These are phyloP conservation scores for Speleostelium caveatum DNA, from an alignment of 78 protist genomes.

Conservation along the genomic window DNA sequence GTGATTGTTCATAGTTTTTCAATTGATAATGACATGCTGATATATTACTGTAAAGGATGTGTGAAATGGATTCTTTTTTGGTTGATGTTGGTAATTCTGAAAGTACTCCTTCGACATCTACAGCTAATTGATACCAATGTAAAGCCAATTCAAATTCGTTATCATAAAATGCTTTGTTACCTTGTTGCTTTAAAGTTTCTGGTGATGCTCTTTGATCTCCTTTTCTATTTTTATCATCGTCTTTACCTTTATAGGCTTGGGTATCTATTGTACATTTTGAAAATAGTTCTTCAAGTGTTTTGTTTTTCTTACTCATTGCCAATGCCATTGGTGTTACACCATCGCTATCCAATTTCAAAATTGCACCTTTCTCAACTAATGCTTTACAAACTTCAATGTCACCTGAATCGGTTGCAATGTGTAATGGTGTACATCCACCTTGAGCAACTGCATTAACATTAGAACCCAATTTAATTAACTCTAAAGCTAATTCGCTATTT, in stretches of 20 bases:
- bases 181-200: slow-evolving; percentile 42
- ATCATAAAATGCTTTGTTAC: slow-evolving; percentile 45
- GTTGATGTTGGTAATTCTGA: slow-evolving; percentile 6
- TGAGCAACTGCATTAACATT: slow-evolving; percentile 41
- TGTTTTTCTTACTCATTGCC: slow-evolving; percentile 41
- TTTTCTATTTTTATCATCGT: background rate
- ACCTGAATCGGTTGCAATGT: slow-evolving; percentile 29
- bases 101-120: slow-evolving; percentile 48
- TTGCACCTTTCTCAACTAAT: slow-evolving; percentile 48
- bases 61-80: slow-evolving; percentile 11
- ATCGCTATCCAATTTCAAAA: slow-evolving; percentile 32
- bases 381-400: slow-evolving; percentile 27
- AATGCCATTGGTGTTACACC: slow-evolving; percentile 55
- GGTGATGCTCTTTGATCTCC: slow-evolving; percentile 35
- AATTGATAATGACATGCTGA: slow-evolving; percentile 42
- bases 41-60: slow-evolving; percentile 44
- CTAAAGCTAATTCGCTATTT: slow-evolving; percentile 33
- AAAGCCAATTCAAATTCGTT: slow-evolving; percentile 45
- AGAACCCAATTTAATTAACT: slow-evolving; percentile 65
- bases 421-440: slow-evolving; percentile 65
- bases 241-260: slow-evolving; percentile 5
- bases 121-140: slow-evolving; percentile 70
- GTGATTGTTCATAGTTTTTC: slow-evolving; percentile 34
- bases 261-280: slow-evolving; percentile 23
- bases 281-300: slow-evolving; percentile 42